These are phyloP conservation scores for Lasiodiplodia hormozganensis DNA, from an alignment of 2,329 filamentous ascomycete genomes.

Conservation along the genomic window DNA sequence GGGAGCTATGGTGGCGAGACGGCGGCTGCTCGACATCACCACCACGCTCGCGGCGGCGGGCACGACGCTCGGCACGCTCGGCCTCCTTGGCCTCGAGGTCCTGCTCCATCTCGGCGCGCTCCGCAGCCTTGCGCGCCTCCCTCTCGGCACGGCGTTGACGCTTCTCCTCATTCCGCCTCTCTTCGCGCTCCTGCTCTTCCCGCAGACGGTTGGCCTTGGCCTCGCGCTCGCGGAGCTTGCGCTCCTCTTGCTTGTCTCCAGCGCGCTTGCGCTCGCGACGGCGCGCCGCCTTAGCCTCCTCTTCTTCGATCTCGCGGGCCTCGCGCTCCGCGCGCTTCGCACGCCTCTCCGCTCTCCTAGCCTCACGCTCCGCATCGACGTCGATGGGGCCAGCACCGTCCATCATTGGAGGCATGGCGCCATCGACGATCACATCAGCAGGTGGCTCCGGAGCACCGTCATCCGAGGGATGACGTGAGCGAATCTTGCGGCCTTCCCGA, in stretches of 20 bases:
- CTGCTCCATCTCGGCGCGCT: slow-evolving; percentile 33
- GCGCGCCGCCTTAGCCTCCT: slow-evolving; percentile 9
- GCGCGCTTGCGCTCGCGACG: slow-evolving; percentile 20
- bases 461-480: slow-evolving; percentile 7
- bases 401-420: slow-evolving; percentile 1
- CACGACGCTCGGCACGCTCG: slow-evolving; percentile 37
- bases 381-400: neutral
- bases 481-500: slow-evolving; percentile 23
- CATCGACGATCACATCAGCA: neutral
- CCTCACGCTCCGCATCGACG: slow-evolving; percentile 36
- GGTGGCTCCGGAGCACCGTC: neutral
- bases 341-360: slow-evolving; percentile 44
- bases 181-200: slow-evolving; percentile 40
- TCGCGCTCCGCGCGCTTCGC: slow-evolving; percentile 40
- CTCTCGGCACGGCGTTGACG: slow-evolving; percentile 43
- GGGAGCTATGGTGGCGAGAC: slow-evolving; percentile 21
- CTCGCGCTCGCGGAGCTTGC: slow-evolving; percentile 17
- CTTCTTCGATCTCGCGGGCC: slow-evolving; percentile 20
- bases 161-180: slow-evolving; percentile 49
- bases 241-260: slow-evolving; percentile 17
- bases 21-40: slow-evolving; percentile 4
- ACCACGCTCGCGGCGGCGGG: slow-evolving; percentile 25
- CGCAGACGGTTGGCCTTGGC: neutral
- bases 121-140: slow-evolving; percentile 39
- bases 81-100: slow-evolving; percentile 30